phyloP scores from a whole-genome alignment of 1,284 basidiomycete species.

The Schizopora paradoxa region DNA sequence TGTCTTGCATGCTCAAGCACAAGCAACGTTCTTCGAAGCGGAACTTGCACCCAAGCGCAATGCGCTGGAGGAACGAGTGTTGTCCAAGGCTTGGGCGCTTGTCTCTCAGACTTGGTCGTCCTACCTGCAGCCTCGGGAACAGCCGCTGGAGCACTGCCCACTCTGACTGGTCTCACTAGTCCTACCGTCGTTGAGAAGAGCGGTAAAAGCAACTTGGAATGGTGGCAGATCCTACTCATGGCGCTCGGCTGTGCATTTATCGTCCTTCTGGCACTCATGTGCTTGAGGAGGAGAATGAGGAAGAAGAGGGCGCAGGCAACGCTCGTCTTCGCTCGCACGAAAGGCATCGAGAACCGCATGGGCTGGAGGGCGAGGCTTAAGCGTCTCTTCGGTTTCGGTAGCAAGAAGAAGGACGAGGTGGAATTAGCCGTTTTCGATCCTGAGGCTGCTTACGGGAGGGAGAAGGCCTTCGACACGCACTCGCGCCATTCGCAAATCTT shows the following conservation, averaged over 20 bases:
- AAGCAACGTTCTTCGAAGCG: conserved; percentile 54
- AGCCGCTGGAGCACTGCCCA: conserved; percentile 41
- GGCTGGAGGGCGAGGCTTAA: conserved; percentile 51
- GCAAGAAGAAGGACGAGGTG: conserved; percentile 28
- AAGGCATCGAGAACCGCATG: conserved; percentile 41
- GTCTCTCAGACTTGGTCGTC: conserved; percentile 65
- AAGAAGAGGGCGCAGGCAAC: conserved; percentile 63
- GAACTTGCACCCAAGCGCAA: conserved; percentile 55
- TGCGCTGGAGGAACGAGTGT: conserved; percentile 51
- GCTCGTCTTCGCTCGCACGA: conserved; percentile 55
- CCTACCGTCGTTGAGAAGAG: conserved; percentile 35
- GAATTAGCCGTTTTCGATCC: conserved; percentile 29
- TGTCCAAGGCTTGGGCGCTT: conserved; percentile 66
- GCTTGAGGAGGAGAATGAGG: conserved; percentile 63
- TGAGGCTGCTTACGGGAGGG: conserved; percentile 12
- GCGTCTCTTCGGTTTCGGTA: conserved; percentile 20
- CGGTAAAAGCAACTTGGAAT: conserved; percentile 40
- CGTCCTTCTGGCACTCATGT: conserved; percentile 57
- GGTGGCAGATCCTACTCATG: conserved; percentile 84
- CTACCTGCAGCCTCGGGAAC: conserved; percentile 42
- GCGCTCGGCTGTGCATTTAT: conserved; percentile 73
- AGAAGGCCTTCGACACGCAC: conserved; percentile 32
- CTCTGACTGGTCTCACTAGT: conserved; percentile 47
- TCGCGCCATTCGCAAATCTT: conserved; percentile 32
- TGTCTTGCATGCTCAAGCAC: conserved; percentile 71